Base-by-base conservation (phyloP, 345 rosid genomes). In the Turritis glabra region DNA sequence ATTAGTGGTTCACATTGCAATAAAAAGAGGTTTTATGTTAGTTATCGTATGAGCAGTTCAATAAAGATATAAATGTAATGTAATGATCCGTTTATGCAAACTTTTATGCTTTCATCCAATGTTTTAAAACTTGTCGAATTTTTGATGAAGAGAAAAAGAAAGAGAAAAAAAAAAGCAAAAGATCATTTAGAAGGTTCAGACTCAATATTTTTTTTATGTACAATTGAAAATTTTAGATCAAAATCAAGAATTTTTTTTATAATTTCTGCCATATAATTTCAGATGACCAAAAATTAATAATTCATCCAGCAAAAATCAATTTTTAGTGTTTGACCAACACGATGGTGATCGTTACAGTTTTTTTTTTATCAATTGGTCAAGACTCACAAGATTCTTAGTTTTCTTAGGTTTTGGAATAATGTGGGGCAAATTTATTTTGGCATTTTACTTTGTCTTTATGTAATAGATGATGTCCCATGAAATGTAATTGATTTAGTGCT, bases 381-480 rank as follows among this genome's bases (percentile, higher is more conserved):
- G 57, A 26, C 22, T 55, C 61, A n/a, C 63, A 18, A 18, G 43
- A 57, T 32, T 57, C 66, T 23, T 10, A 17, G 22, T 60, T 60
- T 59, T 18, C 40, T 38, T 38, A 8, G 32, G 19, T 38, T 61
- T 52, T 15, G 77, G 72, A 55, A 55, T 44, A 33, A 55, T 32
- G 55, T 54, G 71, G 77, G 22, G n/a, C 21, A 64, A 43, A 2
- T 11, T 23, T 6, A 6, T 54, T 53, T 43, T 54, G 77, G n/a
- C 64, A 44, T 73, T 53, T 64, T 32, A 22, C 32, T 46, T 56
- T 74, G 78, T 66, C 51, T 17, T 32, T 12, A 26, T 41, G 55
- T 64, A 57, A 19, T 52, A 41, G 7, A 32, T 5, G n/a, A 54
- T 73, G 64, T 55, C 71, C 46, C 65, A 73, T 74, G 50, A 55